Evolutionary conservation across 2,329 filamentous ascomycete genomes (phyloP).

Genomic region (Aspergillus viridinutans): DNA sequence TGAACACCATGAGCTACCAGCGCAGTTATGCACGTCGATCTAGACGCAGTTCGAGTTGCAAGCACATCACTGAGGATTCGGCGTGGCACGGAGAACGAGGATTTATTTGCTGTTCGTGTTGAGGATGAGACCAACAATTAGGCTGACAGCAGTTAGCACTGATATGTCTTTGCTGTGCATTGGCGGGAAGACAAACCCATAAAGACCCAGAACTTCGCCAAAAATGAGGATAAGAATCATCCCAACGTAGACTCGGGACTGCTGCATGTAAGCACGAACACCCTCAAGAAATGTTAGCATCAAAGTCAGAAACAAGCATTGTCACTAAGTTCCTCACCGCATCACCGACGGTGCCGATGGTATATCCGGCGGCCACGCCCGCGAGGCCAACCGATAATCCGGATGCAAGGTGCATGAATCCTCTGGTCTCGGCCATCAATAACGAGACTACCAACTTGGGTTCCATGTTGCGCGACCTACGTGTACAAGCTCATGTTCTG

Average conservation of each 20-base stretch:
- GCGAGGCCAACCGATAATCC: constrained; percentile 89
- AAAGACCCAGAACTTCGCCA: constrained; percentile 92
- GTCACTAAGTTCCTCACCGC: constrained; percentile 50
- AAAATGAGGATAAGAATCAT: constrained; percentile 99
- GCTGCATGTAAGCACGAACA: constrained; percentile 91
- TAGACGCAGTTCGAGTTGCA: not conserved
- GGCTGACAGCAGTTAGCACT: constrained; percentile 47
- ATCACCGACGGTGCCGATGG: constrained; percentile 93
- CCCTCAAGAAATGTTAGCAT: constrained; percentile 46
- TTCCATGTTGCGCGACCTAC: constrained; percentile 45
- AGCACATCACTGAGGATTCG: constrained; percentile 11
- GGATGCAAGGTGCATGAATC: constrained; percentile 89
- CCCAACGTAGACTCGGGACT: constrained; percentile 92
- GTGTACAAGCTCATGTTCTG: constrained; percentile 78
- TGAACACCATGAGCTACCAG: not conserved
- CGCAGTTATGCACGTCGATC: not conserved
- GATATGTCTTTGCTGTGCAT: not conserved
- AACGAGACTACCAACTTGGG: not conserved
- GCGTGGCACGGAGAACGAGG: not conserved
- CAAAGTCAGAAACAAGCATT: not conserved
- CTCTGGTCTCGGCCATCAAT: constrained; percentile 47
- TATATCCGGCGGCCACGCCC: constrained; percentile 90
- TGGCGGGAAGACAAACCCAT: constrained; percentile 64
- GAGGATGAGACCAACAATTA: constrained; percentile 89
- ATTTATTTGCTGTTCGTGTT: constrained; percentile 66